A percentile compares a stretch with the other conserved stretches of the same genome.
Conservation (phyloP, 176 grass and related monocot genomes). For the Zoysia pacifica region DNA sequence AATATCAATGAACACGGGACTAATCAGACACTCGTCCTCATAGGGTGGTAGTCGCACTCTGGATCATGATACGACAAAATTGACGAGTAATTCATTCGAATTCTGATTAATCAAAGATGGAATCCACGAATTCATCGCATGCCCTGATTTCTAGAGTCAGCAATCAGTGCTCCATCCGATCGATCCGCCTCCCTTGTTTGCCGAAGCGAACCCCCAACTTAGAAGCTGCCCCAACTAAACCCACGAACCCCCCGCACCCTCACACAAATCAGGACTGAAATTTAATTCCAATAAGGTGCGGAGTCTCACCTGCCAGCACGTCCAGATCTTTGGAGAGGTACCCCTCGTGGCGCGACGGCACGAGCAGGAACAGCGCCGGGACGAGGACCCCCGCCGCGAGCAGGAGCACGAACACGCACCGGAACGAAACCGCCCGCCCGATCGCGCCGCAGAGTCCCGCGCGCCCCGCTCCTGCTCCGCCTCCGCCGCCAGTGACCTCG, state of each 20-base stretch:
- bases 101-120: not conserved
- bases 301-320: constrained; percentile 45
- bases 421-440: constrained; percentile 38
- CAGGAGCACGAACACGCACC: constrained; percentile 49
- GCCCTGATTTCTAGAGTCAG: not conserved
- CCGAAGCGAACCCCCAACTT: not conserved
- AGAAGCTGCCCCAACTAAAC: constrained; percentile 15
- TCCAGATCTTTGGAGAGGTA: constrained; percentile 52
- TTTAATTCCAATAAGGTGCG: not conserved
- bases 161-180: not conserved
- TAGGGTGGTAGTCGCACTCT: not conserved
- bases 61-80: constrained; percentile 20
- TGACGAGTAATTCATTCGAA: constrained; percentile 10
- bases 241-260: constrained; percentile 11
- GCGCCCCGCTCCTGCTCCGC: not conserved
- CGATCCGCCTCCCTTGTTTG: constrained; percentile 12
- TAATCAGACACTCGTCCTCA: not conserved
- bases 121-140: not conserved
- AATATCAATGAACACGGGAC: not conserved
- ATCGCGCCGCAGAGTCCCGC: constrained; percentile 15
- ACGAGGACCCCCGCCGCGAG: constrained; percentile 58
- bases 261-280: not conserved
- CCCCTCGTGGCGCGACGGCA: constrained; percentile 33
- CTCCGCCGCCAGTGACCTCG: constrained; percentile 41
- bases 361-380: constrained; percentile 55